These are phyloP conservation scores for Pestalotiopsis sp. DNA, from an alignment of 2,329 filamentous ascomycete genomes.

Conservation along the genomic window DNA sequence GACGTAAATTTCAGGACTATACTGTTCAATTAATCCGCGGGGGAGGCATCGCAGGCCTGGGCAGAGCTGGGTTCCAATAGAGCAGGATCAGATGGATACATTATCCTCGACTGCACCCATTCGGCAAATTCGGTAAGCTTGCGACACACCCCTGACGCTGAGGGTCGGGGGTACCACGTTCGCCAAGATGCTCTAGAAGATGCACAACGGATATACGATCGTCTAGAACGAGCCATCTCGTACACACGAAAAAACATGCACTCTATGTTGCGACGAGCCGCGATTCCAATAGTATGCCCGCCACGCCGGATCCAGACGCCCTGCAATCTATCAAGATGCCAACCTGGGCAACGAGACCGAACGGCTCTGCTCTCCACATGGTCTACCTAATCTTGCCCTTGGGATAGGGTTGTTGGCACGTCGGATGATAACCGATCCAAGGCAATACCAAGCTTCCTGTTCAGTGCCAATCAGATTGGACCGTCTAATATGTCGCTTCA, in stretches of 20 bases:
- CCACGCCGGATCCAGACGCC: background rate
- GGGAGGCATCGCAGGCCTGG: background rate
- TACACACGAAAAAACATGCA: background rate
- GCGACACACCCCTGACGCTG: background rate
- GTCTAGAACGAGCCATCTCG: background rate
- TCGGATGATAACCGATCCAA: slow-evolving; percentile 1
- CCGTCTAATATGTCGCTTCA: background rate
- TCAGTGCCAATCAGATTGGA: background rate
- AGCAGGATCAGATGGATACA: background rate
- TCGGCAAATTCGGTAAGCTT: background rate
- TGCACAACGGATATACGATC: background rate
- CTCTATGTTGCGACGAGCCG: background rate
- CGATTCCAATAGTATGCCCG: background rate
- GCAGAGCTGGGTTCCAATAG: background rate
- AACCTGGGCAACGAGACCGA: background rate
- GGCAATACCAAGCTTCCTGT: slow-evolving; percentile 3
- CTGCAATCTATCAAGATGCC: background rate
- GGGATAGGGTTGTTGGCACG: background rate
- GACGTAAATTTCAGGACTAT: slow-evolving; percentile 13
- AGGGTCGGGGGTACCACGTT: background rate
- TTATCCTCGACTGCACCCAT: background rate
- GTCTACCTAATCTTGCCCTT: background rate
- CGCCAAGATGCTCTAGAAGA: background rate
- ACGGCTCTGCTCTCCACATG: background rate
- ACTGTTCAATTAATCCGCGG: slow-evolving; percentile 9